phyloP scores from a whole-genome alignment of 441 rosid genomes.

The Populus hybrid region DNA sequence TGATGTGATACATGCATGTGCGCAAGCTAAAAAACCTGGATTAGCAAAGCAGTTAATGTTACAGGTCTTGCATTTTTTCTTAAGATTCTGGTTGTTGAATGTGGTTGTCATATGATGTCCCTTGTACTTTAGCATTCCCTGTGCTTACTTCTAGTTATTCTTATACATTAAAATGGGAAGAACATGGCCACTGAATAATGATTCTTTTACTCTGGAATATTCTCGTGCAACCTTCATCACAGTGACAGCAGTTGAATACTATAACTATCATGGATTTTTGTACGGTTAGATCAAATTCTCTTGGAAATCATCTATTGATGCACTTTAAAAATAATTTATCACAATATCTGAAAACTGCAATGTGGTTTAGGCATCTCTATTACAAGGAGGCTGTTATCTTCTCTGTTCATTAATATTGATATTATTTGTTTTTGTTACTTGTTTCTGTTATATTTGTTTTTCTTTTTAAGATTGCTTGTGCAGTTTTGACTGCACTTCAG shows the following conservation, averaged over 20 bases:
- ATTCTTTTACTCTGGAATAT: neutral
- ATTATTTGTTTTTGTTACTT: neutral
- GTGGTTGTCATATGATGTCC: neutral
- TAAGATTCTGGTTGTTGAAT: slow-evolving; percentile 1
- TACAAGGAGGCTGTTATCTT: neutral
- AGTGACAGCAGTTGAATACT: neutral
- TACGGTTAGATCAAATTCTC: neutral
- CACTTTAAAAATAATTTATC: slow-evolving; percentile 1
- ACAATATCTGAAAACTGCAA: neutral
- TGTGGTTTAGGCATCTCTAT: neutral
- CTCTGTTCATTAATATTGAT: neutral
- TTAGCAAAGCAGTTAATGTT: slow-evolving; percentile 70
- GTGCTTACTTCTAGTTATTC: neutral
- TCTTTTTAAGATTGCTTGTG: neutral
- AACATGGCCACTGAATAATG: neutral
- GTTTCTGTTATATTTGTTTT: neutral
- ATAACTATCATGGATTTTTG: neutral
- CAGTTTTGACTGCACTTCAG: neutral
- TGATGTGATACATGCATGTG: slow-evolving; percentile 68
- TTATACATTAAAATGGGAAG: neutral
- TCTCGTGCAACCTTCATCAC: slow-evolving; percentile 1
- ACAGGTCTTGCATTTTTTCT: slow-evolving; percentile 48
- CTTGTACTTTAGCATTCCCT: neutral
- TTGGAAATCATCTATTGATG: neutral
- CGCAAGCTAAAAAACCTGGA: slow-evolving; percentile 41